Evolutionary conservation across 1,284 basidiomycete genomes (phyloP).

Genomic region (Trametes versicolor): DNA sequence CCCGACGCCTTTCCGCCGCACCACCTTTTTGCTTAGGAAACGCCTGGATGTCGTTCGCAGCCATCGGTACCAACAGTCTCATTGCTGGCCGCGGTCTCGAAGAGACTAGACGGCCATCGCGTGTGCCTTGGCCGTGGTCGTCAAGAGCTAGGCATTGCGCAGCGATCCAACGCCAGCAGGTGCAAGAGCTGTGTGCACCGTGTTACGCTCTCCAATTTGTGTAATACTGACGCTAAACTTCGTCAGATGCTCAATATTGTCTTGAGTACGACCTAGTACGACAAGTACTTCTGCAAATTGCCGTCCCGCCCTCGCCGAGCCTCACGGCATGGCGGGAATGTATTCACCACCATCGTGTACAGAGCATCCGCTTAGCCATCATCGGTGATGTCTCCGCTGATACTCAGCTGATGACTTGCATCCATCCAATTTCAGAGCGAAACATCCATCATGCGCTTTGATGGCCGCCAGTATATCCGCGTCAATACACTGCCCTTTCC

Average conservation of each 20-base stretch:
- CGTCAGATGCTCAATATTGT: not conserved
- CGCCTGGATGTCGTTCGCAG: not conserved
- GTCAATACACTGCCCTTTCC: not conserved
- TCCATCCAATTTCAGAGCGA: not conserved
- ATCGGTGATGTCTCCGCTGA: constrained; percentile 6
- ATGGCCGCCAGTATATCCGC: constrained; percentile 10
- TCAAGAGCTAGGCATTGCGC: constrained; percentile 6
- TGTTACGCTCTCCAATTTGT: not conserved
- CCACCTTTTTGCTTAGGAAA: constrained; percentile 6
- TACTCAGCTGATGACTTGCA: too few species aligned
- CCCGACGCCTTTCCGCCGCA: too few species aligned
- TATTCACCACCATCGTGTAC: not conserved
- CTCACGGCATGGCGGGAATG: not conserved
- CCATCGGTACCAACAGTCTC: not conserved
- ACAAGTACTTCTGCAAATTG: too few species aligned
- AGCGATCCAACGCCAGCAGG: not conserved
- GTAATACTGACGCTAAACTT: not conserved
- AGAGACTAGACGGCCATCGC: not conserved
- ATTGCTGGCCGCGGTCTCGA: not conserved
- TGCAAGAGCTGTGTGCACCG: not conserved
- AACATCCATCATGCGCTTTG: constrained; percentile 10
- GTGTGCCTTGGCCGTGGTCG: not conserved
- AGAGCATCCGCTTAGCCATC: not conserved
- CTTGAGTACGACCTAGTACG: not conserved
- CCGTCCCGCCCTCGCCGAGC: too few species aligned